Conservation (phyloP, 2,329 filamentous ascomycete species). For the Alternaria ethzedia region DNA sequence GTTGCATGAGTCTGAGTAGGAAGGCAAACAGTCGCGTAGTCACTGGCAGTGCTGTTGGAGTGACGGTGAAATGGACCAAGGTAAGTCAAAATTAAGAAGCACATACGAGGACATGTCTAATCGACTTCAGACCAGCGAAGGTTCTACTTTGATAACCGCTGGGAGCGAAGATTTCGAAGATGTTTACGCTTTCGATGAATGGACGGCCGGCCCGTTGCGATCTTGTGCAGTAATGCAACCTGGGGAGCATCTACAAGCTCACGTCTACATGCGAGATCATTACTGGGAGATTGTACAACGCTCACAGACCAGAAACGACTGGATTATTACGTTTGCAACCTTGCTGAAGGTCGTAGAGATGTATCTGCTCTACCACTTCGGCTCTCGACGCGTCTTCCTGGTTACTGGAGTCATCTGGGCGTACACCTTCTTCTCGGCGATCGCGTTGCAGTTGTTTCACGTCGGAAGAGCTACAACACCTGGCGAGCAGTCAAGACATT, state of each 20-base stretch:
- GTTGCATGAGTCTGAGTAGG: background rate
- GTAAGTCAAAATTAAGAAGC: no score
- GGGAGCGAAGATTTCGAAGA: background rate
- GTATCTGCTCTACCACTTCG: background rate
- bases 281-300: no score
- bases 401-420: background rate
- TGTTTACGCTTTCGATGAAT: background rate
- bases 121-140: background rate
- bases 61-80: no score
- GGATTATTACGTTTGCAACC: background rate
- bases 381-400: background rate
- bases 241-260: no score
- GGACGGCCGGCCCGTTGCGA: background rate
- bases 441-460: background rate
- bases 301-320: background rate
- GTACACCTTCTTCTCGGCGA: background rate
- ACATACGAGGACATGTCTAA: background rate
- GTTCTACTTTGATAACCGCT: background rate
- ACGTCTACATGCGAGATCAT: no score
- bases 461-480: background rate
- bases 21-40: no score
- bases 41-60: no score
- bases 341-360: background rate
- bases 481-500: background rate
- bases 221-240: background rate